These are phyloP conservation scores for Mycena vitilis DNA, from an alignment of 768 basidiomycete species.

Conservation along the genomic window DNA sequence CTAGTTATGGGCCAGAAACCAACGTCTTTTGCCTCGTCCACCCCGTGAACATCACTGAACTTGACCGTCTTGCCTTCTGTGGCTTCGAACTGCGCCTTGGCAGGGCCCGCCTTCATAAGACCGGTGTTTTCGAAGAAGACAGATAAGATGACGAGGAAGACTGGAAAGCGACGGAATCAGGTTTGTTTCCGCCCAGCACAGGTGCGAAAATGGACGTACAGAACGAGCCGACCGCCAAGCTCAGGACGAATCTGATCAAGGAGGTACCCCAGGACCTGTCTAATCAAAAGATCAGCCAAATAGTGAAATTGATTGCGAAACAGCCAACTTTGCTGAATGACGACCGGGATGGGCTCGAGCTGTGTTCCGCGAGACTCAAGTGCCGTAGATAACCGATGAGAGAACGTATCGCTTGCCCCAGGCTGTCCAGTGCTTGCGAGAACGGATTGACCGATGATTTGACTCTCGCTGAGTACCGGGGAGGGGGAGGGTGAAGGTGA, in stretches of 20 bases:
- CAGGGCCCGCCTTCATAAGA: conserved; percentile 88
- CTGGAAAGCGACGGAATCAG: conserved; percentile 47
- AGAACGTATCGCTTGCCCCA: conserved; percentile 36
- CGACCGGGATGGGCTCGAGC: conserved; percentile 79
- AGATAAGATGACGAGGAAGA: conserved; percentile 86
- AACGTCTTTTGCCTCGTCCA: conserved; percentile 96
- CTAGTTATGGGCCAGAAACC: neutral
- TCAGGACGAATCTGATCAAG: conserved; percentile 69
- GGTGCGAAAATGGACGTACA: conserved; percentile 57
- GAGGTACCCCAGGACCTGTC: conserved; percentile 37
- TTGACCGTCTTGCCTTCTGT: conserved; percentile 83
- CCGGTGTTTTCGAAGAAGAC: conserved; percentile 95
- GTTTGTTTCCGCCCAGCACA: neutral
- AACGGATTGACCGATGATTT: conserved; percentile 59
- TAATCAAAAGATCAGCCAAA: conserved; percentile 7
- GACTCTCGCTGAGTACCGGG: conserved; percentile 38
- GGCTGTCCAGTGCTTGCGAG: conserved; percentile 50
- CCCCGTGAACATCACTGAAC: conserved; percentile 96
- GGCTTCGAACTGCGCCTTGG: conserved; percentile 86
- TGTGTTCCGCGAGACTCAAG: conserved; percentile 57
- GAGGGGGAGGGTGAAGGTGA: conserved; percentile 16
- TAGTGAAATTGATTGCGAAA: neutral
- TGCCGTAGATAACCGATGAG: conserved; percentile 50
- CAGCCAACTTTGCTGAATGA: conserved; percentile 82
- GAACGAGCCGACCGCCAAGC: conserved; percentile 69